These are phyloP conservation scores for Wickerhamomyces strasburgensis DNA, from an alignment of 805 yeast species.

Conservation along the genomic window DNA sequence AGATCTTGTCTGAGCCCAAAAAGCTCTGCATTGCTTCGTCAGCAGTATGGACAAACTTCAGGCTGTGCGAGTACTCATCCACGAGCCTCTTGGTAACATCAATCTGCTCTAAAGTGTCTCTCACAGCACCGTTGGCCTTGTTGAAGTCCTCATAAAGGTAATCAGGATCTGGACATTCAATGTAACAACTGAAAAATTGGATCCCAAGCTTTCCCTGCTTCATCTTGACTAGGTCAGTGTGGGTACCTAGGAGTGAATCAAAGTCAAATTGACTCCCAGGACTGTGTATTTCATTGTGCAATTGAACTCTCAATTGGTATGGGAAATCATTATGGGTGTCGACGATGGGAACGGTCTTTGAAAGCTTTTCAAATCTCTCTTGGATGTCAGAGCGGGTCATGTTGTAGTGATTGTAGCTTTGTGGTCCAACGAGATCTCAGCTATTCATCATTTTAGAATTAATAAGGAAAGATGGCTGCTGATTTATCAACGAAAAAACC, in stretches of 20 bases:
- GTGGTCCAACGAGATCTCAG: too few species aligned
- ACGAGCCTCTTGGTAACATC: slow-evolving; percentile 45
- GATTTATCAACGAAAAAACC: too few species aligned
- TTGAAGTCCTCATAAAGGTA: slow-evolving; percentile 40
- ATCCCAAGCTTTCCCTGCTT: slow-evolving; percentile 41
- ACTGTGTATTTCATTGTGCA: slow-evolving; percentile 37
- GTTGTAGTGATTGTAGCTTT: too few species aligned
- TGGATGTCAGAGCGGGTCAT: slow-evolving; percentile 5
- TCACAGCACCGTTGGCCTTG: slow-evolving; percentile 37
- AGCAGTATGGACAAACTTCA: slow-evolving; percentile 37
- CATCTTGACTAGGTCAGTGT: slow-evolving; percentile 41
- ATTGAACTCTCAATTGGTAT: slow-evolving; percentile 40
- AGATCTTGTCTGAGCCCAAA: slow-evolving; percentile 30
- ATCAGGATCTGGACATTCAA: slow-evolving; percentile 40
- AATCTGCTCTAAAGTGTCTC: slow-evolving; percentile 52
- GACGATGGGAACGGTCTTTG: slow-evolving; percentile 32
- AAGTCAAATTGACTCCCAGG: slow-evolving; percentile 33
- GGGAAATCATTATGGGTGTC: slow-evolving; percentile 52
- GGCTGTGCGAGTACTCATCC: slow-evolving; percentile 33
- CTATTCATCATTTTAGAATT: too few species aligned
- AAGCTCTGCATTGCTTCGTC: slow-evolving; percentile 37
- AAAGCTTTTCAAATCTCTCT: slow-evolving; percentile 16
- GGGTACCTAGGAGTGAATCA: slow-evolving; percentile 34
- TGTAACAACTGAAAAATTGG: slow-evolving; percentile 47
- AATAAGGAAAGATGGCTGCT: too few species aligned